Evolutionary conservation across 148 eudicot species (phyloP).

Genomic region (Diospyros kaki): DNA sequence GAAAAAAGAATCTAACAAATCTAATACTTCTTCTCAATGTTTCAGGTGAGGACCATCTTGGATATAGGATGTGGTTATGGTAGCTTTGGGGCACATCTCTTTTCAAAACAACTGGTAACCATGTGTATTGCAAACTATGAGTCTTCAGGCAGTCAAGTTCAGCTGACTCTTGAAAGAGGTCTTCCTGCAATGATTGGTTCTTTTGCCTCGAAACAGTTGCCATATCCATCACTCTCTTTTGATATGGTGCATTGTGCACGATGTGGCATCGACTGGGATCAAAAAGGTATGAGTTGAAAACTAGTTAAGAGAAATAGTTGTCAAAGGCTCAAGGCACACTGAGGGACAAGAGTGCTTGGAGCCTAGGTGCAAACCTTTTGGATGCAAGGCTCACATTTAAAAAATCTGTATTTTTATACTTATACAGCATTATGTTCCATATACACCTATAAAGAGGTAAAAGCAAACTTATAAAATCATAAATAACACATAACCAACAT

Average conservation of each 20-base stretch:
- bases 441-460: too few species aligned
- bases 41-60: constrained; percentile 81
- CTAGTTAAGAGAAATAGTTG: background rate
- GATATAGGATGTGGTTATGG: constrained; percentile 98
- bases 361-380: background rate
- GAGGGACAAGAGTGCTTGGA: too few species aligned
- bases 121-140: constrained; percentile 90
- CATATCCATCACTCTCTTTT: constrained; percentile 84
- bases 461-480: too few species aligned
- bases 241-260: constrained; percentile 95
- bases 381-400: too few species aligned
- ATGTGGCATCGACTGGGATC: constrained; percentile 80
- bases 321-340: too few species aligned
- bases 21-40: constrained; percentile 9
- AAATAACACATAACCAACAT: too few species aligned
- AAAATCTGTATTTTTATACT: too few species aligned
- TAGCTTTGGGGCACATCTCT: constrained; percentile 91
- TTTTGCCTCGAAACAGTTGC: constrained; percentile 62
- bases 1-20: background rate
- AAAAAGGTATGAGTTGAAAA: constrained; percentile 50
- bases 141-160: constrained; percentile 95
- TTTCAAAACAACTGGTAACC: constrained; percentile 66
- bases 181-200: constrained; percentile 95
- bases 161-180: constrained; percentile 90
- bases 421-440: too few species aligned